phyloP scores from a whole-genome alignment of 1,139 yeast genomes.

The Meyerozyma carpophila region DNA sequence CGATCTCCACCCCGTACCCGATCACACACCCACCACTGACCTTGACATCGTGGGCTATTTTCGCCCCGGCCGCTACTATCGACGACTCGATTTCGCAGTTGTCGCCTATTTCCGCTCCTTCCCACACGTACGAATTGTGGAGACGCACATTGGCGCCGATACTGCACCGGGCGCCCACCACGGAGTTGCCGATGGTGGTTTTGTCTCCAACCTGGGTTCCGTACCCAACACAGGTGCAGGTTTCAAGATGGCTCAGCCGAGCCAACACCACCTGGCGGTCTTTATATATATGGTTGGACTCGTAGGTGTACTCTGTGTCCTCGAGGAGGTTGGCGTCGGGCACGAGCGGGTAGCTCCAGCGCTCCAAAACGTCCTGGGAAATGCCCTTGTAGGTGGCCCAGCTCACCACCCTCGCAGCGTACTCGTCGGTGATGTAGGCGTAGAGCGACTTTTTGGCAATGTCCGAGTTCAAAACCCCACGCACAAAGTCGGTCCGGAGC shows the following conservation, averaged over 20 bases:
- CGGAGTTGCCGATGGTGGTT: slow-evolving; percentile 53
- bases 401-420: slow-evolving; percentile 91
- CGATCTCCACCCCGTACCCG: slow-evolving; percentile 69
- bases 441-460: slow-evolving; percentile 86
- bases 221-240: slow-evolving; percentile 74
- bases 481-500: slow-evolving; percentile 80
- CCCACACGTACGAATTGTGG: slow-evolving; percentile 82
- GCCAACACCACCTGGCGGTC: slow-evolving; percentile 80
- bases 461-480: slow-evolving; percentile 88
- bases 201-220: slow-evolving; percentile 62
- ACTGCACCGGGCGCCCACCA: slow-evolving; percentile 78
- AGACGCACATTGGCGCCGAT: slow-evolving; percentile 76
- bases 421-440: slow-evolving; percentile 64
- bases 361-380: slow-evolving; percentile 81
- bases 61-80: slow-evolving; percentile 63
- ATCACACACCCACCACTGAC: slow-evolving; percentile 72
- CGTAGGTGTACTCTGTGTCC: slow-evolving; percentile 71
- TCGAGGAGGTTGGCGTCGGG: slow-evolving; percentile 78
- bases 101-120: slow-evolving; percentile 68
- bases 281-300: slow-evolving; percentile 80
- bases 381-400: slow-evolving; percentile 91
- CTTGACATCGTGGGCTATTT: slow-evolving; percentile 45
- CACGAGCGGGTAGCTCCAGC: slow-evolving; percentile 90
- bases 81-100: slow-evolving; percentile 52
- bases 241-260: slow-evolving; percentile 80